Percentiles rank a stretch among this genome's conserved stretches.
Conservation (phyloP, 495 filamentous ascomycete species). For the Aspergillus homomorphus region DNA sequence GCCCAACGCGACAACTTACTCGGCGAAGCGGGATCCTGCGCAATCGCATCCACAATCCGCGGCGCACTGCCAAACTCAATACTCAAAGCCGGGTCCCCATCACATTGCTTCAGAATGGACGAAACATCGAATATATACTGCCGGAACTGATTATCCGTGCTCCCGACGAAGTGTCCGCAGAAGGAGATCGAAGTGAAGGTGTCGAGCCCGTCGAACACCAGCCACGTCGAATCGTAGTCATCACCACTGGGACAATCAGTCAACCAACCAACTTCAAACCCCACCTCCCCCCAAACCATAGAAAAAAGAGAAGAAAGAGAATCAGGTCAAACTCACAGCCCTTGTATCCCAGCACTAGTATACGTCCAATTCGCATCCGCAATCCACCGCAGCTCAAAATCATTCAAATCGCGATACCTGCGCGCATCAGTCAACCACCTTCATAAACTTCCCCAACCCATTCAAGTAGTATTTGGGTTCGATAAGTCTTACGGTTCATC, state of each 20-base stretch:
- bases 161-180: conserved; percentile 58
- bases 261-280: not conserved
- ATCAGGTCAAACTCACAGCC: conserved; percentile 52
- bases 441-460: too few species aligned
- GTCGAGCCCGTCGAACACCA: conserved; percentile 65
- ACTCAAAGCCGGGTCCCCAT: conserved; percentile 35
- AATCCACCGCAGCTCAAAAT: conserved; percentile 62
- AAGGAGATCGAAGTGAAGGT: conserved; percentile 62
- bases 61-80: conserved; percentile 58
- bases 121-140: conserved; percentile 69
- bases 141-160: conserved; percentile 69
- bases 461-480: too few species aligned
- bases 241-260: conserved; percentile 16
- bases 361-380: conserved; percentile 62
- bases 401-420: conserved; percentile 55
- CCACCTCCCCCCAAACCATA: not conserved
- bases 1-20: conserved; percentile 19
- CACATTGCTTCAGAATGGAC: conserved; percentile 45
- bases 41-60: conserved; percentile 52
- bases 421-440: too few species aligned
- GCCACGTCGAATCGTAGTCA: conserved; percentile 40
- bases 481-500: conserved; percentile 53
- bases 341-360: conserved; percentile 47
- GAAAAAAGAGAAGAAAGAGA: too few species aligned
- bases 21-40: conserved; percentile 51